A percentile compares a stretch with the other conserved stretches of the same genome.
These are phyloP conservation scores for Colletotrichum aenigma DNA, from an alignment of 2,329 filamentous ascomycete genomes.

Conservation along the genomic window DNA sequence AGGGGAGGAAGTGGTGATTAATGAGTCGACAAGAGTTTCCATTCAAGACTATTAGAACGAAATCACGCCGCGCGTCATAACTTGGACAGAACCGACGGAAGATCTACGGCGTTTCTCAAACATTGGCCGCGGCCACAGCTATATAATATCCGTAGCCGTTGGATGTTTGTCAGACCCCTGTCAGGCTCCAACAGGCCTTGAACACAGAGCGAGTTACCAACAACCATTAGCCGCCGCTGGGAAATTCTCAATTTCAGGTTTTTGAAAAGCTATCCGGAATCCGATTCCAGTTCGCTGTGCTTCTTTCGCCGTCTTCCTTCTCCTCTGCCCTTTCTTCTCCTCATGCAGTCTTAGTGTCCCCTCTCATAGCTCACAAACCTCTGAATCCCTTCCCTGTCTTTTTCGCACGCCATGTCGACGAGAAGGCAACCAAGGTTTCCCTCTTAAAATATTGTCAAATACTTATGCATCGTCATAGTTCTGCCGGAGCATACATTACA, in stretches of 20 bases:
- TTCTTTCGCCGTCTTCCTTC: background rate
- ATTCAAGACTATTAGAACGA: too few relatives aligned
- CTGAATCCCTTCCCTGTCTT: background rate
- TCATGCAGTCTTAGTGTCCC: background rate
- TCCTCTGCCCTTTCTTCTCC: background rate
- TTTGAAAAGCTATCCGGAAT: accelerated
- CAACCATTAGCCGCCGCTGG: background rate
- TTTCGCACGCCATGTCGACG: too few relatives aligned
- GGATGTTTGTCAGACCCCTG: background rate
- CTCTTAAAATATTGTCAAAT: accelerated
- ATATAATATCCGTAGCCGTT: too few relatives aligned
- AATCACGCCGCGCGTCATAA: too few relatives aligned
- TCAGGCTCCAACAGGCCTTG: background rate
- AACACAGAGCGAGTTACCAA: background rate
- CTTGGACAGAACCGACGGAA: accelerated
- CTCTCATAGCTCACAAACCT: accelerated
- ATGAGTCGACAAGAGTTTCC: too few relatives aligned
- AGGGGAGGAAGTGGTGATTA: too few relatives aligned
- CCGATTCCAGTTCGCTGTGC: background rate
- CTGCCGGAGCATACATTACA: accelerated
- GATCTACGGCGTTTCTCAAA: too few relatives aligned
- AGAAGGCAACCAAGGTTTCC: too few relatives aligned
- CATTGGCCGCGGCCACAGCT: too few relatives aligned
- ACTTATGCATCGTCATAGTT: background rate
- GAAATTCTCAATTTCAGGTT: background rate